These are phyloP conservation scores for Elongisporangium anandrum DNA, from an alignment of 352 stramenopile species.

Conservation along the genomic window DNA sequence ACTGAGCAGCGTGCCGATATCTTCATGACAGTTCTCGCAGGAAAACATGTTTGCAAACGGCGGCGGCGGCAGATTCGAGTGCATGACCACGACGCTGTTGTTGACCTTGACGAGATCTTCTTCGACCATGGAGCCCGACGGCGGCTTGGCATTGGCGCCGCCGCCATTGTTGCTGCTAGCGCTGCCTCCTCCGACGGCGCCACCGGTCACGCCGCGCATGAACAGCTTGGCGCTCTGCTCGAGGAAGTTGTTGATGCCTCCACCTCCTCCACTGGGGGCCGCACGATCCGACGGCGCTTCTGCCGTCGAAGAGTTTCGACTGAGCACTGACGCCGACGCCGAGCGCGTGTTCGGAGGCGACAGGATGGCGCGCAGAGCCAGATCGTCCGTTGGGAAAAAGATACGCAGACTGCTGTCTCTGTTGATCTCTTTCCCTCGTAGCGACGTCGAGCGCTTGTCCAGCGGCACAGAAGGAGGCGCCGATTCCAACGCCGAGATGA, in stretches of 20 bases:
- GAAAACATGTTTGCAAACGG: slow-evolving; percentile 79
- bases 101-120: slow-evolving; percentile 39
- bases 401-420: slow-evolving; percentile 37
- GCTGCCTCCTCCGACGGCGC: neutral
- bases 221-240: slow-evolving; percentile 22
- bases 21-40: slow-evolving; percentile 64
- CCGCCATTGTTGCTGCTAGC: neutral
- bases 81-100: slow-evolving; percentile 39
- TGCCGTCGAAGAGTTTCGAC: neutral
- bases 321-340: slow-evolving; percentile 2
- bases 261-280: neutral
- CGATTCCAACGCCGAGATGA: too few species aligned
- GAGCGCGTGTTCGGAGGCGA: slow-evolving; percentile 23
- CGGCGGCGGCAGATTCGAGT: slow-evolving; percentile 48
- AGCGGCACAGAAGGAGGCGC: too few species aligned
- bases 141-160: slow-evolving; percentile 12
- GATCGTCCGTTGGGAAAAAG: slow-evolving; percentile 45
- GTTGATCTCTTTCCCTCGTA: too few species aligned
- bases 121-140: slow-evolving; percentile 32
- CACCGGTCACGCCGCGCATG: slow-evolving; percentile 14
- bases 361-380: slow-evolving; percentile 54
- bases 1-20: slow-evolving; percentile 66
- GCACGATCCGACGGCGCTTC: too few species aligned
- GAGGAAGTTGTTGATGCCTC: neutral
- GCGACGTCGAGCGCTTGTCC: too few species aligned